Percentiles rank a stretch among this genome's conserved stretches.
phyloP scores from a whole-genome alignment of 139 green algal species.

The Picochlorum sp. region DNA sequence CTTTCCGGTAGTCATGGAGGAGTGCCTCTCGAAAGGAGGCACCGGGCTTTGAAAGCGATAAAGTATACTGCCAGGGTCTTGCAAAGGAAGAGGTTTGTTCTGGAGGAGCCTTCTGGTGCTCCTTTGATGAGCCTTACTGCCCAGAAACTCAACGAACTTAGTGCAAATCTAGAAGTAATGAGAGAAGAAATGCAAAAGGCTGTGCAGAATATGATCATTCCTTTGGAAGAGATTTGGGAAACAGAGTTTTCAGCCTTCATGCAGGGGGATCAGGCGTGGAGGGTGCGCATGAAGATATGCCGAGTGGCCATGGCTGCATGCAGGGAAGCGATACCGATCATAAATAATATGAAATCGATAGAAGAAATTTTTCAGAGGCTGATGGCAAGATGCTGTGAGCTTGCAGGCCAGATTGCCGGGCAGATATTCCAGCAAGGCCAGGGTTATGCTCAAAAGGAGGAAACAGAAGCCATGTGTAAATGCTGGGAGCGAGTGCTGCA shows the following conservation, averaged over 20 bases:
- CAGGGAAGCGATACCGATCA: constrained; percentile 6
- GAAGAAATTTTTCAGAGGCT: background rate
- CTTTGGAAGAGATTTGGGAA: background rate
- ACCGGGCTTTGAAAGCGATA: constrained; percentile 51
- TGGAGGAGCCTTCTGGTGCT: constrained; percentile 28
- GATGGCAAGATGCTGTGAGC: background rate
- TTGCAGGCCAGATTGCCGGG: background rate
- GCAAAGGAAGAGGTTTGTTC: constrained; percentile 59
- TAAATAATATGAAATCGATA: constrained; percentile 1
- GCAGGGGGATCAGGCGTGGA: background rate
- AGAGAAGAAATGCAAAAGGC: background rate
- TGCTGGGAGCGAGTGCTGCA: constrained; percentile 36
- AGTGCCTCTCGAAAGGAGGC: constrained; percentile 11
- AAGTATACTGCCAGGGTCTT: constrained; percentile 58
- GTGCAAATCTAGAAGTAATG: background rate
- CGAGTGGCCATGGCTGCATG: background rate
- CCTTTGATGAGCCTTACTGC: background rate
- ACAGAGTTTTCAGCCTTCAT: constrained; percentile 1
- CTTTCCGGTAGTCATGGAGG: constrained; percentile 17
- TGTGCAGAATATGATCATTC: background rate
- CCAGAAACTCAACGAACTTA: background rate
- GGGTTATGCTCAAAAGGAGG: constrained; percentile 6
- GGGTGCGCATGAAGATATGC: background rate
- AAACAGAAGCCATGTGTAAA: constrained; percentile 16
- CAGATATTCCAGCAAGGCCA: background rate